These are phyloP conservation scores for Hansfordia pulvinata DNA, from an alignment of 2,329 filamentous ascomycete genomes.

Conservation along the genomic window DNA sequence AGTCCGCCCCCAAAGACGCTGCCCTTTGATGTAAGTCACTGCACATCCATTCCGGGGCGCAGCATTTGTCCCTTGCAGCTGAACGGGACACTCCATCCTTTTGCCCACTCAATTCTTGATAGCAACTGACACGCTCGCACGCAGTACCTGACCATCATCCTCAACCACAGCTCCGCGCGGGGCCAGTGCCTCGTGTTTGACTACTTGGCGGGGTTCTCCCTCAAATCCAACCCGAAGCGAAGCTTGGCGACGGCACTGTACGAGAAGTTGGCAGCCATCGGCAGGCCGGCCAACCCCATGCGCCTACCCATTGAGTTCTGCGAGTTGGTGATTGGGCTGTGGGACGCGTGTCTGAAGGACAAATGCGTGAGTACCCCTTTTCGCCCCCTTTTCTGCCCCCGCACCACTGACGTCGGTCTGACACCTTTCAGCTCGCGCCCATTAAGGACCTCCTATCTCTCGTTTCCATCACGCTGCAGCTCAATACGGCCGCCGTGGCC, in stretches of 20 bases:
- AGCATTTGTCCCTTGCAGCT: too few species aligned
- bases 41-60: too few species aligned
- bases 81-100: too few species aligned
- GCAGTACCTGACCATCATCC: conserved; percentile 46
- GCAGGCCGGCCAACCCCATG: conserved; percentile 30
- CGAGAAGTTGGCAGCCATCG: conserved; percentile 48
- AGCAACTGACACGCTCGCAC: too few species aligned
- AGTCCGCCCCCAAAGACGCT: conserved; percentile 5
- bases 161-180: conserved; percentile 45
- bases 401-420: conserved; percentile 1
- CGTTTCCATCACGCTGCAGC: conserved; percentile 47
- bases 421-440: conserved; percentile 35
- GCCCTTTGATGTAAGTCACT: conserved; percentile 16
- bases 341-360: conserved; percentile 54
- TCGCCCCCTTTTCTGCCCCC: neutral
- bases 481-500: conserved; percentile 44
- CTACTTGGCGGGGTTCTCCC: conserved; percentile 46
- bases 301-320: conserved; percentile 52
- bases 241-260: conserved; percentile 56
- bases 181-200: conserved; percentile 53
- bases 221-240: conserved; percentile 48
- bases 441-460: conserved; percentile 53
- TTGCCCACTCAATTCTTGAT: too few species aligned
- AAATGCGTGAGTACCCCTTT: conserved; percentile 17
- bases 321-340: conserved; percentile 49